These are phyloP conservation scores for Aureobasidium sp. DNA, from an alignment of 2,329 filamentous ascomycete species.

Conservation along the genomic window DNA sequence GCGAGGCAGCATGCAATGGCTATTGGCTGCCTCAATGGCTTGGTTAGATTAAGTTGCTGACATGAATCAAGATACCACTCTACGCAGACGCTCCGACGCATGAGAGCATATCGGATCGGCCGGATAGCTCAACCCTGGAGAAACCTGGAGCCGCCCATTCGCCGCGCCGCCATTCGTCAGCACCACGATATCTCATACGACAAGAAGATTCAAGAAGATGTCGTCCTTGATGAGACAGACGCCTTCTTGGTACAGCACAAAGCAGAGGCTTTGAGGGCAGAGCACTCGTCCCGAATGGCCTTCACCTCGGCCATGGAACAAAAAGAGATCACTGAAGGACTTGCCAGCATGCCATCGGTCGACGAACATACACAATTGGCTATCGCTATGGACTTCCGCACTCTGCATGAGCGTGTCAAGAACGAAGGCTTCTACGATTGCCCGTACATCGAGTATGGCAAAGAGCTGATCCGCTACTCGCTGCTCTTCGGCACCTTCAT, in stretches of 20 bases:
- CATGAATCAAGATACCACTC: constrained; percentile 48
- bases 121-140: constrained; percentile 49
- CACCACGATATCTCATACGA: not conserved
- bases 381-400: constrained; percentile 50
- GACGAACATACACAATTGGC: constrained; percentile 48
- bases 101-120: constrained; percentile 56
- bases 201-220: constrained; percentile 11
- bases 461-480: constrained; percentile 50
- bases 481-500: constrained; percentile 46
- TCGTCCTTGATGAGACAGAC: constrained; percentile 4
- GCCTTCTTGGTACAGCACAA: constrained; percentile 3
- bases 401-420: constrained; percentile 48
- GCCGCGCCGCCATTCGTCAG: constrained; percentile 7
- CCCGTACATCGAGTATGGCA: constrained; percentile 52
- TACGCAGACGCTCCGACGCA: constrained; percentile 45
- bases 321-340: constrained; percentile 33
- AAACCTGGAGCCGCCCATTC: constrained; percentile 54
- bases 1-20: not conserved
- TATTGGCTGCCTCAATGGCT: not conserved
- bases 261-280: not conserved
- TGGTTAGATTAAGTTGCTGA: constrained; percentile 2
- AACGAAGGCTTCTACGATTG: constrained; percentile 54
- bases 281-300: constrained; percentile 22
- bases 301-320: constrained; percentile 31
- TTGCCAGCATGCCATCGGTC: constrained; percentile 43